Evolutionary conservation across 225 moss, liverwort and hornwort genomes (phyloP).

Genomic region (Bryoerythrophyllum caledonicum): DNA sequence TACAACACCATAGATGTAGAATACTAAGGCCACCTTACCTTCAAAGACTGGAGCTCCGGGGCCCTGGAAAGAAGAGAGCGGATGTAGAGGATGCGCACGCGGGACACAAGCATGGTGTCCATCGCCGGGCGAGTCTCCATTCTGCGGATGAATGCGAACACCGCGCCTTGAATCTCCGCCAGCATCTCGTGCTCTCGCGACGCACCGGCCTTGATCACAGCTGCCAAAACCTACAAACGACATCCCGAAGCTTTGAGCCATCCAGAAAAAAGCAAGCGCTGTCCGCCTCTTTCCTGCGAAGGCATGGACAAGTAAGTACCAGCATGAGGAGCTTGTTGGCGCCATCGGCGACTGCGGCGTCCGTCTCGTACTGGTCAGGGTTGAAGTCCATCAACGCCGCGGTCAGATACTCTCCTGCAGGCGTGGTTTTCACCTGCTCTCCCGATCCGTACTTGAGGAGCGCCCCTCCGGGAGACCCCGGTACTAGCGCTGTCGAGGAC

Average conservation of each 20-base stretch:
- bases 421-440: constrained; percentile 75
- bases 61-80: constrained; percentile 96
- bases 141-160: constrained; percentile 83
- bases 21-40: constrained; percentile 29
- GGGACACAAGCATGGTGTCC: constrained; percentile 99
- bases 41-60: constrained; percentile 84
- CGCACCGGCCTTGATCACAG: constrained; percentile 98
- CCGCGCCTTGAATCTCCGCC: constrained; percentile 97
- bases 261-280: no score
- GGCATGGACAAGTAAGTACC: constrained; percentile 35
- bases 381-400: constrained; percentile 93
- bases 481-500: constrained; percentile 47
- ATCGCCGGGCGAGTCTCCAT: constrained; percentile 82
- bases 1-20: no score
- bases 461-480: constrained; percentile 72
- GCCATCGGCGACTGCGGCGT: constrained; percentile 90
- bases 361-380: constrained; percentile 86
- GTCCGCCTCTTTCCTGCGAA: no score
- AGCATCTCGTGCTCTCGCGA: constrained; percentile 99
- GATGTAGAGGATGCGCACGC: constrained; percentile 96
- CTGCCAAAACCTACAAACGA: constrained; percentile 69
- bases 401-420: constrained; percentile 97
- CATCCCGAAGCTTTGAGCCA: no score
- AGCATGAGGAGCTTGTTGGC: constrained; percentile 98
- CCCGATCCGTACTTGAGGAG: constrained; percentile 57